Conservation (phyloP, 495 filamentous ascomycete species). For the Penicillium argentinense region DNA sequence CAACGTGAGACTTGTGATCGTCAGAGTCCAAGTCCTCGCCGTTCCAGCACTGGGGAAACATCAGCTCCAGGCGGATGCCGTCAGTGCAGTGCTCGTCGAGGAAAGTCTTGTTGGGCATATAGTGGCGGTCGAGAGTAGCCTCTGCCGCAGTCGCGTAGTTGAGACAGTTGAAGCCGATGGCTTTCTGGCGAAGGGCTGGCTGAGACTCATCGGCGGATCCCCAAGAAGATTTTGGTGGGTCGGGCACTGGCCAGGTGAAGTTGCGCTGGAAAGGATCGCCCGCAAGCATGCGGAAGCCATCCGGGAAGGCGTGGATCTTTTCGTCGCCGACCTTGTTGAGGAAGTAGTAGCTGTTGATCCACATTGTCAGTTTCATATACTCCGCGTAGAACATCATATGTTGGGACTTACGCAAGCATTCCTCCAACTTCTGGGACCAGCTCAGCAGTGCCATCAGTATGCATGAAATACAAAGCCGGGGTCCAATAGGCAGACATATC, state of each 20-base stretch:
- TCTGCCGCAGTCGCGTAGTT: slow-evolving; percentile 65
- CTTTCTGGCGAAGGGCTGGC: slow-evolving; percentile 69
- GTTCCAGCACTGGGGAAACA: slow-evolving; percentile 94
- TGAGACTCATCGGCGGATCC: slow-evolving; percentile 58
- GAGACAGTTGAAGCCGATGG: slow-evolving; percentile 90
- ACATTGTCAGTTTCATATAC: slow-evolving; percentile 2
- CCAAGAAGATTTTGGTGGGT: slow-evolving; percentile 75
- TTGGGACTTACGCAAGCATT: slow-evolving; percentile 52
- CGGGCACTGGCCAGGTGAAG: slow-evolving; percentile 67
- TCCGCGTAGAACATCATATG: neutral
- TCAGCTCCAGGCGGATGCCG: slow-evolving; percentile 77
- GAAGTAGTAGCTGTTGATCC: slow-evolving; percentile 66
- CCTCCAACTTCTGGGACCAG: slow-evolving; percentile 56
- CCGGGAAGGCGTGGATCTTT: slow-evolving; percentile 73
- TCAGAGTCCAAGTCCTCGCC: slow-evolving; percentile 60
- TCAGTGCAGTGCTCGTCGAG: slow-evolving; percentile 74
- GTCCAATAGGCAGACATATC: slow-evolving; percentile 65
- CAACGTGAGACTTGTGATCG: slow-evolving; percentile 71
- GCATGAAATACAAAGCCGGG: slow-evolving; percentile 58
- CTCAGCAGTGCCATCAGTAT: slow-evolving; percentile 54
- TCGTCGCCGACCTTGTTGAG: slow-evolving; percentile 47
- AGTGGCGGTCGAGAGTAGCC: slow-evolving; percentile 73
- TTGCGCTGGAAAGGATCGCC: slow-evolving; percentile 68
- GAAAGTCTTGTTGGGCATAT: slow-evolving; percentile 73
- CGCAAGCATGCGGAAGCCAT: slow-evolving; percentile 81